Base-by-base conservation (phyloP, 345 rosid genomes). In the Aquilaria sinensis region DNA sequence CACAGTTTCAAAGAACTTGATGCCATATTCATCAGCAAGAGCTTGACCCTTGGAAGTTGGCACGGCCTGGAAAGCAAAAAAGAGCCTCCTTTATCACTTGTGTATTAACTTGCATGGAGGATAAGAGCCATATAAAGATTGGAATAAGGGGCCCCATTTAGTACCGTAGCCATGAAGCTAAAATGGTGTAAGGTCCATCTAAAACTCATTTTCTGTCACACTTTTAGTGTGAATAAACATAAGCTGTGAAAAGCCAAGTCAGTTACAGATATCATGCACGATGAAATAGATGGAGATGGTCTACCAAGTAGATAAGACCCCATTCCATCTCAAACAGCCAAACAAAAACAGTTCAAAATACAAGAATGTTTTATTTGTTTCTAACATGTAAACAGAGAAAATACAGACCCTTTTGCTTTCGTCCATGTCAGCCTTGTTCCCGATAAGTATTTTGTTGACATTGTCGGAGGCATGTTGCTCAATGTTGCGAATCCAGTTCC, bases 401-500 rank as follows among this genome's bases (percentile, higher is more conserved):
- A 51, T 13, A 43, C 65, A 53, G 77, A 90, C 97, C 86, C 96
- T 81, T 82, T 88, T 94, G 88, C 95, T 90, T 72, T 94, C 97
- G 63, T 90, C 97, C 97, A 94, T 94, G 72, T 94, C 99, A 65
- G 99, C 99, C 81, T 94, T 94, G 86, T 94, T 94, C 13, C 97
- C 99, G 7, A 94, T 95, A 74, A 94, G 76, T 55, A 90, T 81
- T 77, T 83, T 90, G 87, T 85, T 90, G 58, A 94, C 97, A 71
- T 90, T 90, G 72, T 94, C 96, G 12, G 99, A 90, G 52, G 97
- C 97, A 81, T 94, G 97, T 51, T 90, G 97, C 65, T 94, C 99
- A 32, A 94, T 90, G 72, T 90, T 90, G 82, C 92, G 95, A 78
- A 90, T 94, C 99, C 99, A 94, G 77, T 90, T 94, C 79, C 87